These are phyloP conservation scores for Neurospora sp. DNA, from an alignment of 2,329 filamentous ascomycete genomes.

Conservation along the genomic window DNA sequence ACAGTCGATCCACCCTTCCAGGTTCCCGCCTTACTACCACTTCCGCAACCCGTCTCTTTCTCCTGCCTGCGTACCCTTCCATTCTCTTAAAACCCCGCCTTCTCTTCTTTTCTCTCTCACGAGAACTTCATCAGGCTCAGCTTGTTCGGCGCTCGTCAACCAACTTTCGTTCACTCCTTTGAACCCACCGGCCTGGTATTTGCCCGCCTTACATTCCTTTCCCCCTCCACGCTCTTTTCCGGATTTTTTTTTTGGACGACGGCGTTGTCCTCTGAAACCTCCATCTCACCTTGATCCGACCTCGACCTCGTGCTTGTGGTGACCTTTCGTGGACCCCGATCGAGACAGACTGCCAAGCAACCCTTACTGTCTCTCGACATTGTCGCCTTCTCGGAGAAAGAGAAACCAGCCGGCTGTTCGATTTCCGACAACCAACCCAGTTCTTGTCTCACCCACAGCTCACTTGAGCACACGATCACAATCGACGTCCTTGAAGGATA, in stretches of 20 bases:
- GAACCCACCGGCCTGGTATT: slow-evolving; percentile 3
- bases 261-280: slow-evolving; percentile 10
- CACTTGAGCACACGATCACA: slow-evolving; percentile 12
- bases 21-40: slow-evolving; percentile 4
- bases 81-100: slow-evolving; percentile 6
- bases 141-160: slow-evolving; percentile 5
- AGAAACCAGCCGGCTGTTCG: slow-evolving; percentile 12
- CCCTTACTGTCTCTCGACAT: slow-evolving; percentile 7
- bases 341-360: slow-evolving; percentile 8
- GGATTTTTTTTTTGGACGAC: slow-evolving; percentile 12
- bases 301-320: slow-evolving; percentile 3
- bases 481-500: slow-evolving; percentile 21
- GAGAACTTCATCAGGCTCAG: slow-evolving; percentile 13
- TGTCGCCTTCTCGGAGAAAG: slow-evolving; percentile 9
- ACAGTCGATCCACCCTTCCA: slow-evolving; percentile 9
- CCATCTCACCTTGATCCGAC: neutral
- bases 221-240: neutral
- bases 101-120: slow-evolving; percentile 12
- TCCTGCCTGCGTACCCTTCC: neutral
- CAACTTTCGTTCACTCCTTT: slow-evolving; percentile 19
- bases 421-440: slow-evolving; percentile 9
- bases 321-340: slow-evolving; percentile 11
- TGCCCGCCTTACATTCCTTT: slow-evolving; percentile 4
- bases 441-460: slow-evolving; percentile 7
- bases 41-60: slow-evolving; percentile 1